A percentile compares a stretch with the other conserved stretches of the same genome.
Conservation (phyloP, 805 yeast species). For the Candida qinlingensis region DNA sequence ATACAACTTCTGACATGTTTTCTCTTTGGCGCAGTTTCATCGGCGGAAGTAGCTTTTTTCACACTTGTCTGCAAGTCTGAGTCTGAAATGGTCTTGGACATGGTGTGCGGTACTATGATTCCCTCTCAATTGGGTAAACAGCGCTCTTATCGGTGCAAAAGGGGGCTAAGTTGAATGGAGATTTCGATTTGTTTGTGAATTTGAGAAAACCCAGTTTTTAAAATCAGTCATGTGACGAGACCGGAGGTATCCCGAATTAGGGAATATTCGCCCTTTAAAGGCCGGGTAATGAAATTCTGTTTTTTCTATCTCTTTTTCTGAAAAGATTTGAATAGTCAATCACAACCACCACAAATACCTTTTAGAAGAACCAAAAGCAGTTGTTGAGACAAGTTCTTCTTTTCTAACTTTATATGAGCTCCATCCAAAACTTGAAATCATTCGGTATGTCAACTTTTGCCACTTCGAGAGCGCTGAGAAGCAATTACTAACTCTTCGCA, state of each 20-base stretch:
- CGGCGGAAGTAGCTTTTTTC: constrained; percentile 79
- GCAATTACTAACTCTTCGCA: constrained; percentile 14
- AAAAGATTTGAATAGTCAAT: too few species aligned
- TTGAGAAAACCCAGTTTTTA: neutral
- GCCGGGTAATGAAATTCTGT: neutral
- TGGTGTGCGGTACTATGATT: neutral
- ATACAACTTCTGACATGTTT: constrained; percentile 95
- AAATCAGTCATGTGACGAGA: neutral
- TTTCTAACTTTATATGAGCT: constrained; percentile 48
- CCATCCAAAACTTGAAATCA: constrained; percentile 86
- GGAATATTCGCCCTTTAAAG: neutral
- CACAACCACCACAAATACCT: too few species aligned
- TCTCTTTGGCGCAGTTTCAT: constrained; percentile 90
- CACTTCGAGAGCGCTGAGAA: too few species aligned
- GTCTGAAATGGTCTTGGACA: constrained; percentile 28
- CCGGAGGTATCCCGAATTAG: neutral
- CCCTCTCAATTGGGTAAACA: neutral
- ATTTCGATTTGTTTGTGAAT: neutral
- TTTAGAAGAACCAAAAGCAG: neutral
- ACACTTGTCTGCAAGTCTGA: constrained; percentile 36
- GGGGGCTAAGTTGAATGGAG: neutral
- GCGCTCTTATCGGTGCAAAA: neutral
- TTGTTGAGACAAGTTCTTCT: neutral
- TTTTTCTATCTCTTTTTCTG: neutral
- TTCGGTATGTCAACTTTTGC: constrained; percentile 42